Evolutionary conservation across 129 eudicot species (phyloP), one percentile per base, ranked within the genome.

Genomic region (Helichrysum umbraculigerum): DNA sequence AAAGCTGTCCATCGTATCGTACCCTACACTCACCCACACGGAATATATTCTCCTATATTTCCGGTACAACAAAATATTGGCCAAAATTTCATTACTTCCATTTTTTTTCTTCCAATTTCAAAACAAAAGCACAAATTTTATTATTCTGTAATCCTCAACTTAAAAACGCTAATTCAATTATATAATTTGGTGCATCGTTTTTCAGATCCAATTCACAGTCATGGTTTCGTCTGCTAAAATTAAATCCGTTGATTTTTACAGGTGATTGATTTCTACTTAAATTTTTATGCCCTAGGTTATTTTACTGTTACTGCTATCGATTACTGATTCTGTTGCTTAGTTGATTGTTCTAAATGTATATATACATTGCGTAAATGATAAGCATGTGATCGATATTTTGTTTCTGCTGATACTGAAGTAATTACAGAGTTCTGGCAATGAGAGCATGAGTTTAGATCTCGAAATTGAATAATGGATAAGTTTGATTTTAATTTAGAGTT

Each of bases 201-300:
- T 15, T 41, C 69, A 63, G 78, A 75, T 76, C 81, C 66, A 80
- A 20, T 33, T 62, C 50, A 54, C 12, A 66, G 61, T 78, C 90
- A 93, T 93, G 98, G 86, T 88, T 59, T 88, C 95, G 20, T 20
- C 92, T 6, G 72, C 76, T 37, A 93, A 87, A 85, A 80, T 93
- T 91, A 93, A 93, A 88, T 93, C 98, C 65, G 95, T 93, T 22
- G 96, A 93, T 87, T 93, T 90, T 47, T 93, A 93, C 90, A 85
- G 98, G 98, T 71, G 28, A 3, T 70, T 33, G 28, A 66, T 61
- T 66, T 32, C 20, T 7, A 76, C 81, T 83, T 29, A 6, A 6
- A 3, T 30, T 65, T 52, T 35, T 33, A 22, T 30, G 47, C 74
- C 66, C 42, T 34, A 3, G 19, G 51, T 57, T 16, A 20, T 63